Conservation (phyloP, 306 rosid species). For the Fragaria iinumae region DNA sequence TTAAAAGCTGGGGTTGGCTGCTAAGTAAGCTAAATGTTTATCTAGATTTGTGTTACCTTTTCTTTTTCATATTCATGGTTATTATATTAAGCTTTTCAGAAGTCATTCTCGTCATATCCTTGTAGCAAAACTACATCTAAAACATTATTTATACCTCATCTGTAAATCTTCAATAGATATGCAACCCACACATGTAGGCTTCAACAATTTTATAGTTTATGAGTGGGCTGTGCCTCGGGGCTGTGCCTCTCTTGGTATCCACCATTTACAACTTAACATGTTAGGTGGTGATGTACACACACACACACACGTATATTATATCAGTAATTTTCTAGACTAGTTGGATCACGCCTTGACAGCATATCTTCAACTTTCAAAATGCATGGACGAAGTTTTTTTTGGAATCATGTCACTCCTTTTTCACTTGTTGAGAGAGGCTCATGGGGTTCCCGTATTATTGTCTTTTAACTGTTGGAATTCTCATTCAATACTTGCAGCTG, state of each 20-base stretch:
- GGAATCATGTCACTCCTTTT: neutral
- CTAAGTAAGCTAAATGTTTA: neutral
- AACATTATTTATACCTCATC: neutral
- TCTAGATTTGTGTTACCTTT: neutral
- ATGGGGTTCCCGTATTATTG: neutral
- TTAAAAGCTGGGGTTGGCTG: neutral
- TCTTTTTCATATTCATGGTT: neutral
- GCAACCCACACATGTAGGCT: neutral
- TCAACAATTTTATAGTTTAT: neutral
- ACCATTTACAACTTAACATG: neutral
- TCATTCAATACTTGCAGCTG: conserved; percentile 59
- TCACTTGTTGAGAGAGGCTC: neutral
- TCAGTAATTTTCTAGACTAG: neutral
- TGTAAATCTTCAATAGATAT: neutral
- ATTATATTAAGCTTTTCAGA: too few species aligned
- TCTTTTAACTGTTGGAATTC: neutral
- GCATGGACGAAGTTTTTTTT: neutral
- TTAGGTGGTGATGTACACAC: neutral
- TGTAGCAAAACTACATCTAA: neutral
- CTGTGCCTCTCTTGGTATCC: neutral
- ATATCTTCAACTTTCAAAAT: neutral
- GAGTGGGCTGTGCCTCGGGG: neutral
- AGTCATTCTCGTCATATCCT: neutral
- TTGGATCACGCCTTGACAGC: neutral
- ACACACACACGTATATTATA: neutral